Conservation (phyloP, 1,284 basidiomycete genomes). For the Irpex lacteus region DNA sequence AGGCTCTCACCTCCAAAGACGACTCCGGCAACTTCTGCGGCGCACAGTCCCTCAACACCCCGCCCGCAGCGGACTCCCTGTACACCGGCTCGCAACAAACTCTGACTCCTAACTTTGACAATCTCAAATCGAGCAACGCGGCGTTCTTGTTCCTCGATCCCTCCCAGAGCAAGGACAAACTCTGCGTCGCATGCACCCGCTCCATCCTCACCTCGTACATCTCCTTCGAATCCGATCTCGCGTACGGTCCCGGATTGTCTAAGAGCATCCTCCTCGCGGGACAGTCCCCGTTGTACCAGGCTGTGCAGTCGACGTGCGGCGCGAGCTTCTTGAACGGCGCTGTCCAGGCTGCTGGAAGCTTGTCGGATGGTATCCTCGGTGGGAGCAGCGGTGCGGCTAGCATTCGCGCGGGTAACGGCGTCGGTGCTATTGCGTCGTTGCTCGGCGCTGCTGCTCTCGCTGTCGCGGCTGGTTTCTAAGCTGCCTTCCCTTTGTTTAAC, state of each 20-base stretch:
- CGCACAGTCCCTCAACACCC: conserved; percentile 18
- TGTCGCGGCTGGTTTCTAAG: conserved; percentile 9
- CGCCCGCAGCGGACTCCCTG: conserved; percentile 17
- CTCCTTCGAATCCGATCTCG: conserved; percentile 63
- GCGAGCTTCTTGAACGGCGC: conserved; percentile 58
- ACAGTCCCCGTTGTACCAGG: conserved; percentile 65
- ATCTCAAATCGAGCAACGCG: conserved; percentile 63
- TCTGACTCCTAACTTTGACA: conserved; percentile 63
- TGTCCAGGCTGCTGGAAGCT: conserved; percentile 65
- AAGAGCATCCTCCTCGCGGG: conserved; percentile 64
- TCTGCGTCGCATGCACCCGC: conserved; percentile 84
- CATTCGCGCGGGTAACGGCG: conserved; percentile 20
- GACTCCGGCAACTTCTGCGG: conserved; percentile 70
- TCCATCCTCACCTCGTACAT: conserved; percentile 74
- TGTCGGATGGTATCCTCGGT: conserved; percentile 36
- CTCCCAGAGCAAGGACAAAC: conserved; percentile 40
- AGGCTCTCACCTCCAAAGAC: conserved; percentile 74
- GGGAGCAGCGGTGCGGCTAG: conserved; percentile 24
- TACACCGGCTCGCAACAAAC: conserved; percentile 23
- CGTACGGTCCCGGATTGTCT: conserved; percentile 72
- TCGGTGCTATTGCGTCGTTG: conserved; percentile 20
- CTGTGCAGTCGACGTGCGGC: conserved; percentile 59
- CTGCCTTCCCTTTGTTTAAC: not conserved
- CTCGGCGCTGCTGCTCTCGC: conserved; percentile 22
- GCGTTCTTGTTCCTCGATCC: conserved; percentile 78